Evolutionary conservation across 1,284 basidiomycete genomes (phyloP).

Genomic region (Pascua guehoae): DNA sequence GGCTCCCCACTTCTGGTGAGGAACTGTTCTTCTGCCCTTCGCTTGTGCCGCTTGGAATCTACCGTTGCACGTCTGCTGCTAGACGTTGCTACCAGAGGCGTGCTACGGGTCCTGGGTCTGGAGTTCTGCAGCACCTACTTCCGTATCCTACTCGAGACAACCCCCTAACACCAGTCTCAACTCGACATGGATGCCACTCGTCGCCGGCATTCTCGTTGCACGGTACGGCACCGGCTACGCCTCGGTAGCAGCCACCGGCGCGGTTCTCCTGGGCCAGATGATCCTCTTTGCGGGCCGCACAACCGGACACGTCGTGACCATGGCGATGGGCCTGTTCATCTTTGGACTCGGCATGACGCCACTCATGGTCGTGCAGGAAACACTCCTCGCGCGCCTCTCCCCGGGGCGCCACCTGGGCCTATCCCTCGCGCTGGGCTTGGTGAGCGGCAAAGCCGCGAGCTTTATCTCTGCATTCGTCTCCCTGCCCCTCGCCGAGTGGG

Average conservation of each 20-base stretch:
- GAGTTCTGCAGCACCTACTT: too few relatives aligned
- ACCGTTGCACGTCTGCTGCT: too few relatives aligned
- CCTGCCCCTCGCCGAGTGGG: slow-evolving; percentile 43
- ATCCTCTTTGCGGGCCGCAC: slow-evolving; percentile 28
- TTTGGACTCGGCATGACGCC: slow-evolving; percentile 76
- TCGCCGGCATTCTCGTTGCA: slow-evolving; percentile 65
- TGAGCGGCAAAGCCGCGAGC: slow-evolving; percentile 70
- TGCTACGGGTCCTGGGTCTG: too few relatives aligned
- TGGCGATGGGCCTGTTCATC: slow-evolving; percentile 53
- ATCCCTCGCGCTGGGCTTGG: slow-evolving; percentile 71
- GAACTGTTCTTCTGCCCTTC: too few relatives aligned
- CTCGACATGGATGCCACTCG: slow-evolving; percentile 73
- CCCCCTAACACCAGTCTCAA: slow-evolving; percentile 55
- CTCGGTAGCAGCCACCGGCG: slow-evolving; percentile 66
- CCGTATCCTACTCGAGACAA: too few relatives aligned
- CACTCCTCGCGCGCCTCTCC: slow-evolving; percentile 62
- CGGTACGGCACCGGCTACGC: slow-evolving; percentile 52
- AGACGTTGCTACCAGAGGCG: too few relatives aligned
- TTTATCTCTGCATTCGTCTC: slow-evolving; percentile 69
- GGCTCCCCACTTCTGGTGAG: too few relatives aligned
- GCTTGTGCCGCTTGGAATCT: too few relatives aligned
- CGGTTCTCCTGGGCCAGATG: slow-evolving; percentile 61
- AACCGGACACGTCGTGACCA: slow-evolving; percentile 16
- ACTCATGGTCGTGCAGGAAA: slow-evolving; percentile 56
- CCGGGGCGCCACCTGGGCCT: slow-evolving; percentile 69